phyloP scores from a whole-genome alignment of 164 flowering plant species.

The Amborella trichopoda region DNA sequence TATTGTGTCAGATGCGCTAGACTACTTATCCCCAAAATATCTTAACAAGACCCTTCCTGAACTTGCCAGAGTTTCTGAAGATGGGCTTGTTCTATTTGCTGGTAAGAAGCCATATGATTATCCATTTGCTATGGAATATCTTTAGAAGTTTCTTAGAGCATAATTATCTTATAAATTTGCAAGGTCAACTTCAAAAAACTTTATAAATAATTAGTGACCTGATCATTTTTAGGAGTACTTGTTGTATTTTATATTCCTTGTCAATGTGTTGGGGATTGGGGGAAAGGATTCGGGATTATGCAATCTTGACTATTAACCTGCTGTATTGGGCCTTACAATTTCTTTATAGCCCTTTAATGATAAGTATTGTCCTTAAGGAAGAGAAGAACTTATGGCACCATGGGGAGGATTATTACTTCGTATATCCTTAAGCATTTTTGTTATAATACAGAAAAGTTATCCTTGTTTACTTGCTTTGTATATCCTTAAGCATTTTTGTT shows the following conservation, averaged over 20 bases:
- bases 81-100: slow-evolving; percentile 70
- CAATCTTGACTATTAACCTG: too few species aligned
- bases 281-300: too few species aligned
- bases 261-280: neutral
- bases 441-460: too few species aligned
- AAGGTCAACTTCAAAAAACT: too few species aligned
- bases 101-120: slow-evolving; percentile 27
- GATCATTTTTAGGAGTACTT: neutral
- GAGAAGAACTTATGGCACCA: too few species aligned
- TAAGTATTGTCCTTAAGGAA: too few species aligned
- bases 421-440: too few species aligned
- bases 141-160: neutral
- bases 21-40: slow-evolving; percentile 84
- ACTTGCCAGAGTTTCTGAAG: slow-evolving; percentile 62
- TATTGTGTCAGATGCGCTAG: slow-evolving; percentile 80
- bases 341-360: too few species aligned
- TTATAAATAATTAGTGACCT: neutral
- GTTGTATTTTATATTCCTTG: neutral
- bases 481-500: too few species aligned
- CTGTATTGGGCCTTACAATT: too few species aligned
- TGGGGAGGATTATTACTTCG: too few species aligned
- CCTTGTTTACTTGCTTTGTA: too few species aligned
- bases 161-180: neutral
- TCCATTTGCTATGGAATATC: neutral
- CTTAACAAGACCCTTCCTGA: slow-evolving; percentile 88